phyloP scores from a whole-genome alignment of 1,284 basidiomycete species.

The Cutaneotrichosporon mucoides region DNA sequence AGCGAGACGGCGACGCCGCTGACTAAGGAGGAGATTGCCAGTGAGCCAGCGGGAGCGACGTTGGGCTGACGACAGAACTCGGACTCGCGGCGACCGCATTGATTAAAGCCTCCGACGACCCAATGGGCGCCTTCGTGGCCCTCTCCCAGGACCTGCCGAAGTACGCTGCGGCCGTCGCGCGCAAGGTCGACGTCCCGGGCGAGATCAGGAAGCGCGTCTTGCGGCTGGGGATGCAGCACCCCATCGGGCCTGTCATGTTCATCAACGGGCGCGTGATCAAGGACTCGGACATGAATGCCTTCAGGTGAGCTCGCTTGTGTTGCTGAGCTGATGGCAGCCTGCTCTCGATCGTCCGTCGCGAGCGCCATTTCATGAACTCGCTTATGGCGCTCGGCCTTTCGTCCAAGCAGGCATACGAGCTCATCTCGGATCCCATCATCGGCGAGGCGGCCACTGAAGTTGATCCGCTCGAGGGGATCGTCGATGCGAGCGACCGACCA shows the following conservation, averaged over 20 bases:
- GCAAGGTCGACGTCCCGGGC: slow-evolving; percentile 55
- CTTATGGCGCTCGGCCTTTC: slow-evolving; percentile 63
- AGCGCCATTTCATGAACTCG: slow-evolving; percentile 62
- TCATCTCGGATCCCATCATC: slow-evolving; percentile 64
- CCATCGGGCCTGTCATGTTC: slow-evolving; percentile 54
- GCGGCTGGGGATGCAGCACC: slow-evolving; percentile 50
- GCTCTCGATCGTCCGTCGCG: slow-evolving; percentile 65
- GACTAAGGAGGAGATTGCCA: slow-evolving; percentile 59
- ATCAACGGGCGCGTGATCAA: slow-evolving; percentile 68
- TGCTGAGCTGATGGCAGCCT: slow-evolving; percentile 53
- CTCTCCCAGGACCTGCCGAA: slow-evolving; percentile 83
- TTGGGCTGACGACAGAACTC: slow-evolving; percentile 54
- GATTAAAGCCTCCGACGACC: slow-evolving; percentile 59
- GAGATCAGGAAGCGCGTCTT: slow-evolving; percentile 59
- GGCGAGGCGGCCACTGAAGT: slow-evolving; percentile 54
- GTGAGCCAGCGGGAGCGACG: slow-evolving; percentile 45
- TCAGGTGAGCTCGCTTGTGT: slow-evolving; percentile 53
- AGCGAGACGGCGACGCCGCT: slow-evolving; percentile 58
- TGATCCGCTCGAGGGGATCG: slow-evolving; percentile 65
- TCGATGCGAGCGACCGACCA: slow-evolving; percentile 79
- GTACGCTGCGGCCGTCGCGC: slow-evolving; percentile 67
- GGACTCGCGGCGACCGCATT: slow-evolving; percentile 70
- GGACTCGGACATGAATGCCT: slow-evolving; percentile 65
- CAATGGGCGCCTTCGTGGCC: slow-evolving; percentile 62
- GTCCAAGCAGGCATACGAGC: slow-evolving; percentile 61